These are phyloP conservation scores for Phanerochaete sordida DNA, from an alignment of 768 basidiomycete species.

Conservation along the genomic window DNA sequence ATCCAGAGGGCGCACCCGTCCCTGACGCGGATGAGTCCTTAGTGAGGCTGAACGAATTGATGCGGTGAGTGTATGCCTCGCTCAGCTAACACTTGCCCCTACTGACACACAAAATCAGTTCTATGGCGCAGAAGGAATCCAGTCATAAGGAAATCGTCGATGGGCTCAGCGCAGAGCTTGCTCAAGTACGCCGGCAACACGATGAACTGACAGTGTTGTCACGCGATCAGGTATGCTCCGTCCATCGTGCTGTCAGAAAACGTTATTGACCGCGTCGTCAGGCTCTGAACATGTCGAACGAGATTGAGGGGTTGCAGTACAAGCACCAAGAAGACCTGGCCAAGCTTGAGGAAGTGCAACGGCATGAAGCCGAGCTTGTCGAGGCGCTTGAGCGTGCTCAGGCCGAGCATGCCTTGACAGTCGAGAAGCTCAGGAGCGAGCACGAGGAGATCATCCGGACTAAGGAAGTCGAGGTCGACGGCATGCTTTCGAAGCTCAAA, in stretches of 20 bases:
- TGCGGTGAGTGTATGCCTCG: constrained; percentile 63
- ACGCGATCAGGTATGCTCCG: constrained; percentile 68
- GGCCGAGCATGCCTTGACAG: constrained; percentile 41
- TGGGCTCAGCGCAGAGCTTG: constrained; percentile 62
- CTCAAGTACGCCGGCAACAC: constrained; percentile 69
- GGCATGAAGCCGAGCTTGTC: constrained; percentile 54
- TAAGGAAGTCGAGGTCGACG: constrained; percentile 41
- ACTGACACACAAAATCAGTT: constrained; percentile 42
- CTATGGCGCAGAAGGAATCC: constrained; percentile 97
- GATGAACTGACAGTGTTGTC: constrained; percentile 80
- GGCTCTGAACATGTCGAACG: constrained; percentile 85
- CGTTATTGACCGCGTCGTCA: constrained; percentile 24
- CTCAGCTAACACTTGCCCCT: neutral
- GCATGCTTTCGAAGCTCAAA: constrained; percentile 42
- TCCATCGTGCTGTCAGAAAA: neutral
- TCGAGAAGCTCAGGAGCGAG: constrained; percentile 43
- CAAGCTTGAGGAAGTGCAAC: constrained; percentile 49
- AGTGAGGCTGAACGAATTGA: constrained; percentile 83
- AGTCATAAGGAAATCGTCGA: constrained; percentile 81
- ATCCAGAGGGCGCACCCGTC: constrained; percentile 23
- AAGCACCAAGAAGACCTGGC: constrained; percentile 53
- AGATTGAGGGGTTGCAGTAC: constrained; percentile 69
- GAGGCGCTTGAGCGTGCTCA: constrained; percentile 47
- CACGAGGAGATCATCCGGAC: constrained; percentile 42
- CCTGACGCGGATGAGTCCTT: constrained; percentile 65